Base-by-base conservation (phyloP, 225 moss, liverwort and hornwort genomes). In the Sphagnum tenellum region DNA sequence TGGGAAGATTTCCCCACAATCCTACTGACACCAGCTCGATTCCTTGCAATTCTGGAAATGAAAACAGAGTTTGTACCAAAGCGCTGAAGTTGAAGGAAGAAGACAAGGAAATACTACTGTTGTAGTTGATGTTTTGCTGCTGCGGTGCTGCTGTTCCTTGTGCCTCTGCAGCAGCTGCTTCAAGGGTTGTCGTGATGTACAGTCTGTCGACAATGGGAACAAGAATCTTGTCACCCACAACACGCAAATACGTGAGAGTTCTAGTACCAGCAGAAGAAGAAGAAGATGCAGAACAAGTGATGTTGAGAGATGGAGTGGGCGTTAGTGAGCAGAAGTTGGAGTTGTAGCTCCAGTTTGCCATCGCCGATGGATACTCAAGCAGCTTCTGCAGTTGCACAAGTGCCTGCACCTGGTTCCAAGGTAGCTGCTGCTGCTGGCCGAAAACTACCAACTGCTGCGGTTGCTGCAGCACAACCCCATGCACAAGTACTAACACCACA, bases 1-100 rank as follows among this genome's bases (percentile, higher is more conserved):
- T 53, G 3, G 94, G 91, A 5, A 93, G 71, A 9, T 70, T 44
- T 6, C 96, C 96, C 85, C 87, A 98, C 86, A 98, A 87, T 64
- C 96, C 96, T 47, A 90, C 65, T 12, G 74, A 75, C 48, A 89
- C 85, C 5, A 98, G 88, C 74, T 92, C 90, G 56, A 98, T 55
- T 6, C 76, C 79, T 4, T 80, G 85, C 66, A 98, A 82, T 72
- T 89, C 92, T 3, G 88, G 87, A 45, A 98, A 85, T 0, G 77
- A 57, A 55, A 72, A 51, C 0, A 98, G 83, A 4, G 81, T 69
- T 3, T 78, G 73, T 3, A 64, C 82, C 46, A 98, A 72, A 29
- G 66, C 13, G 11, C 63, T 73, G 0, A 78, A 67, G 6, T 83
- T 87, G 68, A 92, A 98, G 5, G 75, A 55, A 1, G 81, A 46